These are phyloP conservation scores for Gracilariopsis chorda DNA, from an alignment of 23 red algal species.

Conservation along the genomic window DNA sequence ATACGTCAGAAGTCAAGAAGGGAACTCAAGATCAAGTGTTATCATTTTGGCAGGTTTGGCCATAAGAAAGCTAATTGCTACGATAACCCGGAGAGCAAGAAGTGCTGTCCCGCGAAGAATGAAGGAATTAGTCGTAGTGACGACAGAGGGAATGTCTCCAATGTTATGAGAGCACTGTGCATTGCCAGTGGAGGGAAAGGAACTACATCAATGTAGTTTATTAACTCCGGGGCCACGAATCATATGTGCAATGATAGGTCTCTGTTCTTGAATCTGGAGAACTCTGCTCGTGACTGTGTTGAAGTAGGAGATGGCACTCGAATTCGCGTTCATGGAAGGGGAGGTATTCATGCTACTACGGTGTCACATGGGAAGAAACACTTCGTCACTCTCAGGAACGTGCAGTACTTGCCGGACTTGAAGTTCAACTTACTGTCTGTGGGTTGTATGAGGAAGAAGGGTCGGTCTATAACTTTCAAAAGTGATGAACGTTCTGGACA, in stretches of 20 bases:
- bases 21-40: too few species aligned
- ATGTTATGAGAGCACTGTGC: neutral
- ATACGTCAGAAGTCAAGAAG: too few species aligned
- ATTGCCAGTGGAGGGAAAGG: neutral
- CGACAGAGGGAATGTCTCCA: neutral
- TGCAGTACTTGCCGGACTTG: slow-evolving; percentile 1
- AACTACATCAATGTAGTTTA: neutral
- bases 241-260: neutral
- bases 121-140: neutral
- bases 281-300: too few species aligned
- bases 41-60: neutral
- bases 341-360: neutral
- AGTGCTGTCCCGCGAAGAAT: neutral
- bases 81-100: slow-evolving; percentile 7
- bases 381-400: neutral
- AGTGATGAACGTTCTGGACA: too few species aligned
- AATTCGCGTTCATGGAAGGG: neutral
- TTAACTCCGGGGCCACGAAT: neutral
- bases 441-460: neutral
- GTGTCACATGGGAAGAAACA: neutral
- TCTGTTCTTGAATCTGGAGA: neutral
- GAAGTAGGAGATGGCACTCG: too few species aligned
- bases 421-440: neutral
- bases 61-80: slow-evolving; percentile 1
- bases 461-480: neutral